A percentile compares a stretch with the other conserved stretches of the same genome.
These are phyloP conservation scores for Coemansia aciculifera DNA, from an alignment of 192 early-diverging fungal species.

Conservation along the genomic window DNA sequence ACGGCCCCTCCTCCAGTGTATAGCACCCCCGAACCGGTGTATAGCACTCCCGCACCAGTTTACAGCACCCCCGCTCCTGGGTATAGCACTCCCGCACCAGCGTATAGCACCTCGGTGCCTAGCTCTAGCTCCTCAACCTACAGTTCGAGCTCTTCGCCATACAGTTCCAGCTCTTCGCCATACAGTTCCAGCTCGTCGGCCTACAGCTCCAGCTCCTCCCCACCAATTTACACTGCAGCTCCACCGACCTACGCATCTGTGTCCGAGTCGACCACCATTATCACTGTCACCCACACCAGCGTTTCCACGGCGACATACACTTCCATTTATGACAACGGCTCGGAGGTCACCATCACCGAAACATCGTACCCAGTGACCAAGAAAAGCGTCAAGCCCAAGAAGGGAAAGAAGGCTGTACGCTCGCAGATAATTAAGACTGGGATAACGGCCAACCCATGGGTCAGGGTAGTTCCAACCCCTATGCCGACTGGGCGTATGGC, in stretches of 20 bases:
- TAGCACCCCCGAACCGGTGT: background rate
- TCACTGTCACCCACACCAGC: slow-evolving; percentile 13
- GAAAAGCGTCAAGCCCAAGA: background rate
- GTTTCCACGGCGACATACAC: slow-evolving; percentile 8
- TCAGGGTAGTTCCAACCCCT: background rate
- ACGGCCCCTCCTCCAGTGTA: no score
- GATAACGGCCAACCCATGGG: background rate
- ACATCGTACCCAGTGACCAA: background rate
- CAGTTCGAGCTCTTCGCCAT: background rate
- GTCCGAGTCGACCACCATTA: slow-evolving; percentile 9
- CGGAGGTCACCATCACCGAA: slow-evolving; percentile 13
- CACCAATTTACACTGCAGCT: background rate
- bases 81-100: background rate
- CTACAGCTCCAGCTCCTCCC: background rate
- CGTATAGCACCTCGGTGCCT: background rate
- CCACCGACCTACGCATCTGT: background rate
- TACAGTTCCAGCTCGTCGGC: background rate
- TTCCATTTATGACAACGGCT: slow-evolving; percentile 1
- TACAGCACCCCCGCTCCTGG: background rate
- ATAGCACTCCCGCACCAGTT: background rate
- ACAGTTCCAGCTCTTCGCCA: background rate
- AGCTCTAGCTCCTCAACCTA: slow-evolving; percentile 8
- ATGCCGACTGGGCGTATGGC: background rate
- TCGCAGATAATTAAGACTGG: background rate
- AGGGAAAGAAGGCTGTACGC: background rate